Conservation (phyloP, 768 basidiomycete genomes). For the Lactifluus echinatus region DNA sequence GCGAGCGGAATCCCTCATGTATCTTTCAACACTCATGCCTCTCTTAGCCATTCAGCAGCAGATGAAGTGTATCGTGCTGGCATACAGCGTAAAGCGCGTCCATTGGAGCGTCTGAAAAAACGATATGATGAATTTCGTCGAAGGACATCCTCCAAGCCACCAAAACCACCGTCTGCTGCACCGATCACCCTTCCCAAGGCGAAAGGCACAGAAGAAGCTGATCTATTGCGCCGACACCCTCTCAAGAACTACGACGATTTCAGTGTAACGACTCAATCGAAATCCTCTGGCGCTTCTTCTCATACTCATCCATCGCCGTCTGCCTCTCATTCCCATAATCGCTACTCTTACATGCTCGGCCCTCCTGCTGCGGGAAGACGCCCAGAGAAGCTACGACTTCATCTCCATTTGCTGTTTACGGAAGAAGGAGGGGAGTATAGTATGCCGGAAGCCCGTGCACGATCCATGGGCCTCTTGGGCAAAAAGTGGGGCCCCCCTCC, state of each 20-base stretch:
- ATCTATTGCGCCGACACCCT: conserved; percentile 17
- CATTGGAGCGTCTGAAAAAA: conserved; percentile 75
- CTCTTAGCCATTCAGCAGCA: conserved; percentile 62
- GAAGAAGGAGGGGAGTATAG: conserved; percentile 75
- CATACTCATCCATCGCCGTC: conserved; percentile 23
- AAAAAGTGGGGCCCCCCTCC: conserved; percentile 78
- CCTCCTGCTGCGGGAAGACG: conserved; percentile 61
- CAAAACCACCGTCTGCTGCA: background rate
- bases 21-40: background rate
- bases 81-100: conserved; percentile 72
- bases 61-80: conserved; percentile 76
- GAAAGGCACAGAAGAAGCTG: conserved; percentile 18
- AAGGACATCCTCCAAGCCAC: conserved; percentile 18
- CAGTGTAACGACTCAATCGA: conserved; percentile 19
- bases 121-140: conserved; percentile 66
- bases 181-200: conserved; percentile 14
- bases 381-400: conserved; percentile 62
- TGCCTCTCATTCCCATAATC: conserved; percentile 22
- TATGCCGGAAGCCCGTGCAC: conserved; percentile 74
- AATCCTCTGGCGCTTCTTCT: conserved; percentile 24
- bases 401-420: conserved; percentile 64
- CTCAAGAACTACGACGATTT: conserved; percentile 15
- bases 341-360: conserved; percentile 68
- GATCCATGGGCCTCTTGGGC: conserved; percentile 71
- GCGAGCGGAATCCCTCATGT: conserved; percentile 17